Percentiles rank a stretch among this genome's conserved stretches.
Conservation (phyloP, 148 eudicot species). For the Bassia scoparia region DNA sequence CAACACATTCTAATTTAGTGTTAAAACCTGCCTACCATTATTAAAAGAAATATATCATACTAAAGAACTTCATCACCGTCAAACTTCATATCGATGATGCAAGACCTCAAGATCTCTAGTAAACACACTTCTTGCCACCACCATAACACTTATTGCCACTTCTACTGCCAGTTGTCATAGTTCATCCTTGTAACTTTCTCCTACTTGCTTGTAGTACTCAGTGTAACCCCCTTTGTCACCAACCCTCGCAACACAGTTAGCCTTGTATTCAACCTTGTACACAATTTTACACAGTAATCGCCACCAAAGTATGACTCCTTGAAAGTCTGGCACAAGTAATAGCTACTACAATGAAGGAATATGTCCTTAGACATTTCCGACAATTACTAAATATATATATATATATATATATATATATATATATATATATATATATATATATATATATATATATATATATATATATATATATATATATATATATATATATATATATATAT, state of each 20-base stretch:
- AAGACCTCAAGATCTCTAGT: background rate
- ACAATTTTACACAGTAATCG: conserved; percentile 19
- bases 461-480: no score
- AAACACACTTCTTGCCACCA: conserved; percentile 9
- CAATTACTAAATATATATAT: no score
- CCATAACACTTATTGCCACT: background rate
- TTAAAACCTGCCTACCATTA: no score
- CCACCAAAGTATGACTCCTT: conserved; percentile 20
- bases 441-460: no score
- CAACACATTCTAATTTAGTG: no score
- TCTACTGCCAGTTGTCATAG: conserved; percentile 10
- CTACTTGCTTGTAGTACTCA: conserved; percentile 18
- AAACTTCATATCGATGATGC: background rate
- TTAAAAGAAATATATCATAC: background rate
- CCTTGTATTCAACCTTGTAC: conserved; percentile 25
- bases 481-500: no score
- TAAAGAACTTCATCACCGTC: background rate
- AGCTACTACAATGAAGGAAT: no score
- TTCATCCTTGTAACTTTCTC: conserved; percentile 22
- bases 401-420: no score
- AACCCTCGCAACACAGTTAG: conserved; percentile 14
- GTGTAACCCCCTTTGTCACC: conserved; percentile 27
- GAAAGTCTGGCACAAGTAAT: conserved; percentile 5
- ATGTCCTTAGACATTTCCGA: no score
- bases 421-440: no score